phyloP scores from a whole-genome alignment of 148 eudicot species.

The Talinum fruticosum region DNA sequence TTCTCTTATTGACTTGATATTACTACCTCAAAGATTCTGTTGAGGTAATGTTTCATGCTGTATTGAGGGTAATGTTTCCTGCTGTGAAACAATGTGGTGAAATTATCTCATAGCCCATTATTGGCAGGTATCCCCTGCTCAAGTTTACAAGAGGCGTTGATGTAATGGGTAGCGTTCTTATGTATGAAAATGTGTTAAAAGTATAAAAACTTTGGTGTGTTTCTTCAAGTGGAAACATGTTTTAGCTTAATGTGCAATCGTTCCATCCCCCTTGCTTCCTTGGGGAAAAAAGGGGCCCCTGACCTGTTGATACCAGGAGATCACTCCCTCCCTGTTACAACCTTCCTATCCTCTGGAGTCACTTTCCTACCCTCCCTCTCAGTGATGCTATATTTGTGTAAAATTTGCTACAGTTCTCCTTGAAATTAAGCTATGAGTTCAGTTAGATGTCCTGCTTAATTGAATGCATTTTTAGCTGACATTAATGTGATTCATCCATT shows the following conservation, averaged over 20 bases:
- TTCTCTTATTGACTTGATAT: constrained; percentile 6
- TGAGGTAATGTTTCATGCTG: too few relatives aligned
- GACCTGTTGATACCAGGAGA: too few relatives aligned
- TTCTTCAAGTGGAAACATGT: neutral
- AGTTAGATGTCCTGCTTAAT: neutral
- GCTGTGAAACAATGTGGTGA: neutral
- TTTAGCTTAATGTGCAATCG: neutral
- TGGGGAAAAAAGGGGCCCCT: too few relatives aligned
- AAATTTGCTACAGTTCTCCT: neutral
- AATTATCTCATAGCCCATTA: neutral
- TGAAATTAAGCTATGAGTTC: neutral
- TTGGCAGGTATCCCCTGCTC: neutral
- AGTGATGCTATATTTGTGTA: neutral
- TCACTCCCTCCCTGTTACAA: neutral
- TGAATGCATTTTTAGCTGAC: neutral
- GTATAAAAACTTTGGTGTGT: neutral
- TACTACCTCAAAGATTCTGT: neutral
- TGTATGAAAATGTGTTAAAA: neutral
- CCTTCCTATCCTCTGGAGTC: neutral
- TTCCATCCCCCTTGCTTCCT: too few relatives aligned
- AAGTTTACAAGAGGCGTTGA: neutral
- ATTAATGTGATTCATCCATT: constrained; percentile 10
- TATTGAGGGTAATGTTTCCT: too few relatives aligned
- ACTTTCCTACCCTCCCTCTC: too few relatives aligned
- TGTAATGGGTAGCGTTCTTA: neutral